Conservation (phyloP, 768 basidiomycete genomes). For the Sporobolomyces phaffii region DNA sequence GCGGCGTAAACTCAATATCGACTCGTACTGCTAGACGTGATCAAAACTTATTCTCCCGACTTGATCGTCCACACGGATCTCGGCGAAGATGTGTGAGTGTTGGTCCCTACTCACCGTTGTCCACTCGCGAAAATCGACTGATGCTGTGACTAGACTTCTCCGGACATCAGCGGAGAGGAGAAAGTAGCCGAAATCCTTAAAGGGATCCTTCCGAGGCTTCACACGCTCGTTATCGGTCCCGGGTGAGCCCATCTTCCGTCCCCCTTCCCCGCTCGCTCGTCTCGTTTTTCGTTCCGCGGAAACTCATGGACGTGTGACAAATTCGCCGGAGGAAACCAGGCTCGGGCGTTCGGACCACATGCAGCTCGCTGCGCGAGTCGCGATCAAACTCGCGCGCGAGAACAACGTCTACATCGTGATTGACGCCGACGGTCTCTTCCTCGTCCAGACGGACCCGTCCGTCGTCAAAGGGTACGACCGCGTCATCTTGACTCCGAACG, state of each 20-base stretch:
- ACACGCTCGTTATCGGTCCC: constrained; percentile 87
- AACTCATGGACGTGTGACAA: no score
- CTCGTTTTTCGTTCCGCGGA: no score
- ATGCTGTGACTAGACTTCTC: constrained; percentile 44
- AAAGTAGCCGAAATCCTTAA: constrained; percentile 43
- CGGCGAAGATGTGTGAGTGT: constrained; percentile 58
- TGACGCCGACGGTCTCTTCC: constrained; percentile 85
- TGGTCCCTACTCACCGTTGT: constrained; percentile 49
- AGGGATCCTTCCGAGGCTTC: constrained; percentile 70
- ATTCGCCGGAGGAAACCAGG: not conserved
- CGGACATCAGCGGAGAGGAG: constrained; percentile 50
- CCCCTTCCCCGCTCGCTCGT: not conserved
- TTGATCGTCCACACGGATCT: constrained; percentile 95
- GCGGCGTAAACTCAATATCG: no score
- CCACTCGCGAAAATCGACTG: no score
- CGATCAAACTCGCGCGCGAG: constrained; percentile 65
- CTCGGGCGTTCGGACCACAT: constrained; percentile 84
- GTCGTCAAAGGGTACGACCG: constrained; percentile 77
- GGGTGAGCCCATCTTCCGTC: constrained; percentile 52
- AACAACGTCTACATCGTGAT: constrained; percentile 82
- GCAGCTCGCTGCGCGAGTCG: constrained; percentile 71
- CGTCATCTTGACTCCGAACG: constrained; percentile 86
- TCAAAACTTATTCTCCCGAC: constrained; percentile 96
- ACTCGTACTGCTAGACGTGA: constrained; percentile 53
- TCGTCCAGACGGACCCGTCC: constrained; percentile 67